Evolutionary conservation across 352 stramenopile genomes (phyloP).

Genomic region (Pythium utonaiense): DNA sequence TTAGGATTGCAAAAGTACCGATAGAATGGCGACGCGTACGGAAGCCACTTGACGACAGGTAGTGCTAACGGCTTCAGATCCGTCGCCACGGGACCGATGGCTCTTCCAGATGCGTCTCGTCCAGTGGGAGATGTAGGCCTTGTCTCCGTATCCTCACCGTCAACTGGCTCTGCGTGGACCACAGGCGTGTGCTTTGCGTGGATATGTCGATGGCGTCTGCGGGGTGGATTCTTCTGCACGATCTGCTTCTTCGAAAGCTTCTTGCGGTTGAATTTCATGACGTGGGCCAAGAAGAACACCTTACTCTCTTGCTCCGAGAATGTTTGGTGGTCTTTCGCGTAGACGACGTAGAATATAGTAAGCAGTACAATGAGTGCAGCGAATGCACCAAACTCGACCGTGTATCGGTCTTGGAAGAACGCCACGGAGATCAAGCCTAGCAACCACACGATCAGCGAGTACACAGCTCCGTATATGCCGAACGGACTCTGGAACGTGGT

Average conservation of each 20-base stretch:
- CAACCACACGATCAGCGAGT: conserved; percentile 28
- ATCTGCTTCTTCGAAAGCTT: conserved; percentile 12
- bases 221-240: conserved; percentile 15
- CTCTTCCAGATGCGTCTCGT: not conserved
- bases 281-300: conserved; percentile 30
- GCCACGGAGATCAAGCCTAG: conserved; percentile 24
- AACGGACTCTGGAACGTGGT: conserved; percentile 27
- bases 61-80: conserved; percentile 5
- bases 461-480: conserved; percentile 26
- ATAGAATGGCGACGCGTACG: conserved; percentile 17
- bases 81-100: not conserved
- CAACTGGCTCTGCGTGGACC: conserved; percentile 12
- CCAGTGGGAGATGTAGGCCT: not conserved
- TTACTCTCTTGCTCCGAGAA: conserved; percentile 33
- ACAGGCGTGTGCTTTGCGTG: conserved; percentile 16
- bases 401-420: conserved; percentile 24
- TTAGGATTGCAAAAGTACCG: conserved; percentile 21
- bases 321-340: conserved; percentile 27
- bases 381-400: conserved; percentile 16
- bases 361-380: conserved; percentile 7
- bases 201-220: conserved; percentile 13
- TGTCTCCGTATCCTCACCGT: not conserved
- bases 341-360: conserved; percentile 26
- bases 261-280: conserved; percentile 24
- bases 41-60: conserved; percentile 11